Conservation (phyloP, 495 filamentous ascomycete species). For the Ramalina peruviana region DNA sequence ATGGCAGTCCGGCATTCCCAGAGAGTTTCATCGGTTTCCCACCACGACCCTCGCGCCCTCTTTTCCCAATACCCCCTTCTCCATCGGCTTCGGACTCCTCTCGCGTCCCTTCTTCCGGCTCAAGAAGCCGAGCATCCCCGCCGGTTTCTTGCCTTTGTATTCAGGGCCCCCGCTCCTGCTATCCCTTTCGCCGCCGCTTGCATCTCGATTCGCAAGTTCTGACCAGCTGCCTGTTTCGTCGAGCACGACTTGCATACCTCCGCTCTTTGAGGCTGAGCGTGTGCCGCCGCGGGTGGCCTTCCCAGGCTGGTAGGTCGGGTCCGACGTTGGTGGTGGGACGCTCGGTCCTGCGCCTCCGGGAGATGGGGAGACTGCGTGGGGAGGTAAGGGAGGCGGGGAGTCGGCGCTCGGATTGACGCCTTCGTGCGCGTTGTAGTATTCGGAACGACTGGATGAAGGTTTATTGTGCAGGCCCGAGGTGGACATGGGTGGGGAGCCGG, state of each 20-base stretch:
- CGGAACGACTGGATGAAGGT: conserved; percentile 10
- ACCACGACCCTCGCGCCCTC: conserved; percentile 78
- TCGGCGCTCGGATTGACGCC: conserved; percentile 1
- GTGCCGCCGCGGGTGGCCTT: conserved; percentile 17
- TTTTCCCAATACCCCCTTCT: conserved; percentile 85
- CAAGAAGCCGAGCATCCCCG: conserved; percentile 80
- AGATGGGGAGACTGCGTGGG: conserved; percentile 10
- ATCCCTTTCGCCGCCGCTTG: conserved; percentile 31
- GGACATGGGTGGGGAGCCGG: conserved; percentile 11
- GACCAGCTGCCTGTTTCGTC: conserved; percentile 83
- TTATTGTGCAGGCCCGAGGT: not conserved
- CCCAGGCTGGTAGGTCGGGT: conserved; percentile 2
- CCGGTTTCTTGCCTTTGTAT: conserved; percentile 32
- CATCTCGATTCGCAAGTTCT: conserved; percentile 69
- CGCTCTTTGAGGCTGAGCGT: conserved; percentile 57
- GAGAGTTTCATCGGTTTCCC: conserved; percentile 3
- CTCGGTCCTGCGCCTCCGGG: conserved; percentile 21
- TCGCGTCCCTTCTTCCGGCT: conserved; percentile 79
- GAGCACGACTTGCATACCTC: conserved; percentile 81
- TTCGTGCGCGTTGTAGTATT: conserved; percentile 14
- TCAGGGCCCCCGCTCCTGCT: conserved; percentile 17
- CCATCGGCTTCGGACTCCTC: conserved; percentile 85
- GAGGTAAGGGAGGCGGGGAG: conserved; percentile 7
- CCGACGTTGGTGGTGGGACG: conserved; percentile 17
- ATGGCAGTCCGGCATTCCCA: no score